These are phyloP conservation scores for Larix kaempferi DNA, from an alignment of 75 land plant genomes.

Conservation along the genomic window DNA sequence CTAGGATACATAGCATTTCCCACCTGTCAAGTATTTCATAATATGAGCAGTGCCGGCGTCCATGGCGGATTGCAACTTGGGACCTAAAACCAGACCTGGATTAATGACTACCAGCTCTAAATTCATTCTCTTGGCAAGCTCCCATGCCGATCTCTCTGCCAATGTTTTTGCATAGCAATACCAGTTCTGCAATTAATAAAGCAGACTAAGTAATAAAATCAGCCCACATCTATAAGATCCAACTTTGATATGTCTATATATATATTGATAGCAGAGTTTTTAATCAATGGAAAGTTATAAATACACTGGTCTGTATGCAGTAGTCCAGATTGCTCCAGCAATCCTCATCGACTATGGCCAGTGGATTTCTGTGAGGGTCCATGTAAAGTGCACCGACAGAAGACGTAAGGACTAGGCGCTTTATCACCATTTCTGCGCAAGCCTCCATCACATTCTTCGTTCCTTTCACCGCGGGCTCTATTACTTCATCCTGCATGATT, in stretches of 20 bases:
- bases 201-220: not conserved
- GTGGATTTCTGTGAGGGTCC: slow-evolving; percentile 23
- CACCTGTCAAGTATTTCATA: slow-evolving; percentile 28
- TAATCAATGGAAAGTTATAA: not conserved
- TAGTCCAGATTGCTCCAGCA: slow-evolving; percentile 54
- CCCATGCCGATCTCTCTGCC: slow-evolving; percentile 49
- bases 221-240: too few relatives aligned
- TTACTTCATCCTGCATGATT: slow-evolving; percentile 15
- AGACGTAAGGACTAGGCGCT: slow-evolving; percentile 47
- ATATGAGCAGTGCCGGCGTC: slow-evolving; percentile 38
- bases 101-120: slow-evolving; percentile 36
- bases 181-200: slow-evolving; percentile 35
- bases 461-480: slow-evolving; percentile 41
- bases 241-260: slow-evolving; percentile 1
- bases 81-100: slow-evolving; percentile 44
- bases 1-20: too few relatives aligned
- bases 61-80: slow-evolving; percentile 36
- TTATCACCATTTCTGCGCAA: slow-evolving; percentile 18
- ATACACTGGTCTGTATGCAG: slow-evolving; percentile 26
- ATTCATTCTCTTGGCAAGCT: slow-evolving; percentile 21
- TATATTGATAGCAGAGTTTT: not conserved
- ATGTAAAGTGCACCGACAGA: slow-evolving; percentile 36
- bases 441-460: slow-evolving; percentile 41
- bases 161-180: slow-evolving; percentile 46
- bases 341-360: slow-evolving; percentile 25